Evolutionary conservation across 257 asterid genomes (phyloP), one percentile per base, ranked within the genome.

Genomic region (Lantana camara): DNA sequence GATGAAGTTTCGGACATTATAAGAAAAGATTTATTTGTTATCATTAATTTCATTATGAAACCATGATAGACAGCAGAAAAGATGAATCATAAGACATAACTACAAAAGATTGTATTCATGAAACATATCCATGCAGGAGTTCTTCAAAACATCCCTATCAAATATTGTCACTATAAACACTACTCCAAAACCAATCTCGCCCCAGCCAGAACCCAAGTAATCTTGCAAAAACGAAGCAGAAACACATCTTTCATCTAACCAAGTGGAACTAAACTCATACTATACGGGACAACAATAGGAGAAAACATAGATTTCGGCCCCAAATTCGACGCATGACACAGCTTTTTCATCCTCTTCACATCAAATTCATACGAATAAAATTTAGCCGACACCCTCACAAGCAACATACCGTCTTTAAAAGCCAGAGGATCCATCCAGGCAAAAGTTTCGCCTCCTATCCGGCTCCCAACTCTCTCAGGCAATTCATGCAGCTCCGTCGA

Each of bases 221-320:
- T n/a, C n/a, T n/a, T n/a, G n/a, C n/a, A n/a, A n/a, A n/a, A n/a
- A n/a, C n/a, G n/a, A n/a, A 38, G 23, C 42, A 48, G 16, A 57
- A 37, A 6, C 12, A 4, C 54, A n/a, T 10, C n/a, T 30, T n/a
- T 17, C 40, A 41, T 41, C 72, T 38, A 22, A 52, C 14, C 67
- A 57, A 81, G 63, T 2, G 89, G 95, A 70, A 66, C 89, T 77
- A 89, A 63, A 69, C 84, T 86, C 87, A 84, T 79, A 27, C 77
- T 12, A 38, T 88, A 85, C 2, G 96, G 84, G 21, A 84, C n/a
- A 65, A 27, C 85, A 17, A 77, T 77, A 2, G 95, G 92, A 45
- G 69, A 66, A 60, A 58, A 67, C 69, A 75, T 45, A 19, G 91
- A 60, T 48, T 72, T 73, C 0, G 80, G 79, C 8, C 86, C 93